Percentiles rank a stretch among this genome's conserved stretches.
Evolutionary conservation across 2,329 filamentous ascomycete species (phyloP).

Genomic region (Eurotiales sp.): DNA sequence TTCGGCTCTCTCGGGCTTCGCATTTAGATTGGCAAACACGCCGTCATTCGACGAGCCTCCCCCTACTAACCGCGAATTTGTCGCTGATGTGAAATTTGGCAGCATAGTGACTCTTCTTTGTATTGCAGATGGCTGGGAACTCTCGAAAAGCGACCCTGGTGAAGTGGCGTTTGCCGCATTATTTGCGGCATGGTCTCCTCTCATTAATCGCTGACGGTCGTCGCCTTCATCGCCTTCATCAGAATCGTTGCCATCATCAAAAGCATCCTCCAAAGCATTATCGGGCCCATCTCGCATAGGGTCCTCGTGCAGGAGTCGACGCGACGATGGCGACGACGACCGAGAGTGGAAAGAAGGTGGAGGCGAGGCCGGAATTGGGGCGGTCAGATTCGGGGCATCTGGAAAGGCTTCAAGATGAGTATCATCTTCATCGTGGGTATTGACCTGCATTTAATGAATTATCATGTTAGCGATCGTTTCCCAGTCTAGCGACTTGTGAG

Average conservation of each 20-base stretch:
- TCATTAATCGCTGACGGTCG: conserved; percentile 82
- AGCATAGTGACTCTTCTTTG: conserved; percentile 52
- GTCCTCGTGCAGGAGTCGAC: conserved; percentile 52
- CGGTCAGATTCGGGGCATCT: conserved; percentile 25
- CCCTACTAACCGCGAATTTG: conserved; percentile 42
- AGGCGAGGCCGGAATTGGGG: conserved; percentile 38
- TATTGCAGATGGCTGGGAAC: conserved; percentile 24
- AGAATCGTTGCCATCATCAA: conserved; percentile 73
- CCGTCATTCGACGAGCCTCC: conserved; percentile 81
- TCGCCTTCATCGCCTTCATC: conserved; percentile 69
- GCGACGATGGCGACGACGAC: conserved; percentile 62
- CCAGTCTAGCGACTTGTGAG: not conserved
- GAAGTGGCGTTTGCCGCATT: conserved; percentile 28
- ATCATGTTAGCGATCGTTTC: not conserved
- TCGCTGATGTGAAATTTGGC: conserved; percentile 46
- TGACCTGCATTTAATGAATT: conserved; percentile 36
- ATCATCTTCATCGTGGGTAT: conserved; percentile 42
- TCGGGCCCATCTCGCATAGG: conserved; percentile 59
- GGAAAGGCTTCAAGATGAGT: conserved; percentile 28
- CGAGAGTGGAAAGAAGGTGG: conserved; percentile 84
- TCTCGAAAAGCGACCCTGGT: conserved; percentile 23
- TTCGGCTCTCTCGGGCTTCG: conserved; percentile 78
- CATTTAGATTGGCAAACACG: conserved; percentile 91
- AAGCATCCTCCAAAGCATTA: conserved; percentile 84
- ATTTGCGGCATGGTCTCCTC: conserved; percentile 50